These are phyloP conservation scores for Chlorella vulgaris DNA, from an alignment of 139 green algal species.

Conservation along the genomic window DNA sequence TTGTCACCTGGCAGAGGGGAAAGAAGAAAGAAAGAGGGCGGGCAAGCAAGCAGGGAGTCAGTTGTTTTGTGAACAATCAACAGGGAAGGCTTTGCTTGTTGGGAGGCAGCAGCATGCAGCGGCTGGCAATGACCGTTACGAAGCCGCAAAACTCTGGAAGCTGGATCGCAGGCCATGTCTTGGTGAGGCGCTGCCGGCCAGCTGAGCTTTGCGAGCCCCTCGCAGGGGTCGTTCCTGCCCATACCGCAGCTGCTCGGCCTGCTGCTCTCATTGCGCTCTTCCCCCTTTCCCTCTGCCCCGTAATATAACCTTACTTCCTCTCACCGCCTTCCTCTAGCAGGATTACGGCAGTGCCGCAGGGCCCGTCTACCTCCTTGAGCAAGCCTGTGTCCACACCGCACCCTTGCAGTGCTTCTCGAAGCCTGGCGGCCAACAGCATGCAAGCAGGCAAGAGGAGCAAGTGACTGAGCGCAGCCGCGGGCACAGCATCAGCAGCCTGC, in stretches of 20 bases:
- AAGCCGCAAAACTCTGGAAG: too few relatives aligned
- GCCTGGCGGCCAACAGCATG: too few relatives aligned
- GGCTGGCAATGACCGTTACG: too few relatives aligned
- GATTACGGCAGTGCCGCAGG: conserved; percentile 18
- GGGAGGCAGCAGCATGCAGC: too few relatives aligned
- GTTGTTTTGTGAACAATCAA: too few relatives aligned
- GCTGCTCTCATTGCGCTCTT: too few relatives aligned
- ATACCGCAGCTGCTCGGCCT: too few relatives aligned
- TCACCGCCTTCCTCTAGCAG: conserved; percentile 19
- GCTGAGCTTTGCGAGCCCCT: too few relatives aligned
- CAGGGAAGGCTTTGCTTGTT: too few relatives aligned
- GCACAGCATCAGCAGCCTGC: not conserved
- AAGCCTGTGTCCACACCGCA: conserved; percentile 2
- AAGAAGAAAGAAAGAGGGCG: not conserved
- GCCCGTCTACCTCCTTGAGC: conserved; percentile 9
- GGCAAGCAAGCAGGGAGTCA: not conserved
- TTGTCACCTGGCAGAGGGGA: conserved; percentile 1
- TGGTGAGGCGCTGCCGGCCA: too few relatives aligned
- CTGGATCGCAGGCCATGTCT: too few relatives aligned
- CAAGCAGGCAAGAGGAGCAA: not conserved
- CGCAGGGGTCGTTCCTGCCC: too few relatives aligned
- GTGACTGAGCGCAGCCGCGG: not conserved
- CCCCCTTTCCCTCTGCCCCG: not conserved
- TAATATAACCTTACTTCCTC: not conserved
- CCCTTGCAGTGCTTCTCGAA: not conserved